Percentiles rank a stretch among this genome's conserved stretches.
Evolutionary conservation across 257 asterid species (phyloP).

Genomic region (Jasminum sambac): DNA sequence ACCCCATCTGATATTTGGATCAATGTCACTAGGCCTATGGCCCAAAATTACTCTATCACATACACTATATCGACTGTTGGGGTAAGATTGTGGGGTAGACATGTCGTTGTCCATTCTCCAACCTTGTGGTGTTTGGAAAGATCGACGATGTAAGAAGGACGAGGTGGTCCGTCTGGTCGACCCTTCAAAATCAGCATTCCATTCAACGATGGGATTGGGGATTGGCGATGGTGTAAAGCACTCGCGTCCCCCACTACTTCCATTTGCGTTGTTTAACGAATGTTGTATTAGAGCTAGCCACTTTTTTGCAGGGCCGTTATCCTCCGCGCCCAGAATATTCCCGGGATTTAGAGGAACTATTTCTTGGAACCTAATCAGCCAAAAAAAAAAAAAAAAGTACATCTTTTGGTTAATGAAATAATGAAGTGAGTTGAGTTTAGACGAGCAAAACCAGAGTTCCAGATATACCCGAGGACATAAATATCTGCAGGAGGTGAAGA

Average conservation of each 20-base stretch:
- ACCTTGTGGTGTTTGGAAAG: conserved; percentile 51
- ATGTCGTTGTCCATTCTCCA: conserved; percentile 51
- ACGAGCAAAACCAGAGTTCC: conserved; percentile 6
- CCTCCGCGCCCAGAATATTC: conserved; percentile 57
- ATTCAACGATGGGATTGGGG: conserved; percentile 55
- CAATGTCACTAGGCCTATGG: conserved; percentile 66
- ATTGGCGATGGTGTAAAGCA: conserved; percentile 52
- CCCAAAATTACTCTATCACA: conserved; percentile 59
- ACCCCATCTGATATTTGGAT: conserved; percentile 48
- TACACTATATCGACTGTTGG: conserved; percentile 47
- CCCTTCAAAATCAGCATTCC: conserved; percentile 64
- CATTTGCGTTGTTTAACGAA: conserved; percentile 46
- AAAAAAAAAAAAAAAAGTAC: neutral
- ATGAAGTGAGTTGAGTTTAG: neutral
- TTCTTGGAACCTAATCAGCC: conserved; percentile 46
- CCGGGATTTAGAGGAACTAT: conserved; percentile 61
- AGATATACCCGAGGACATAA: conserved; percentile 51
- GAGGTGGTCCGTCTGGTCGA: conserved; percentile 43
- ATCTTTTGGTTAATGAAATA: conserved; percentile 5
- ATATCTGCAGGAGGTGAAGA: conserved; percentile 65
- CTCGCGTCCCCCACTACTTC: conserved; percentile 43
- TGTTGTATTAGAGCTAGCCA: conserved; percentile 48
- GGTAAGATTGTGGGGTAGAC: conserved; percentile 41
- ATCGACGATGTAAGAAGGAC: conserved; percentile 41
- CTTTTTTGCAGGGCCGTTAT: conserved; percentile 56